Conservation (phyloP, 768 basidiomycete species). For the Melanogaster broomeanus region DNA sequence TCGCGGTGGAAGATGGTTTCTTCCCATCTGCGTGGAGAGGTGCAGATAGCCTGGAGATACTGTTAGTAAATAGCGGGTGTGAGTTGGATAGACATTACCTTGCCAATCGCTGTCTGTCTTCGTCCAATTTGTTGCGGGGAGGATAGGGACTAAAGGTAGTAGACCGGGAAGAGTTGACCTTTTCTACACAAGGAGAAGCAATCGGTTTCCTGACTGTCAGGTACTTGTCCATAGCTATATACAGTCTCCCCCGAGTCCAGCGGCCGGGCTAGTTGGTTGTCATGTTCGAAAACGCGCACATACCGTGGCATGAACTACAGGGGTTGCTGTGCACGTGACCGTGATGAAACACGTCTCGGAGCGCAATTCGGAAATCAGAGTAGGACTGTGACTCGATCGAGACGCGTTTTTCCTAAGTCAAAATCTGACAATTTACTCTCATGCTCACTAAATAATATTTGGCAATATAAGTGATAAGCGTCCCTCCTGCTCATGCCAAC, state of each 20-base stretch:
- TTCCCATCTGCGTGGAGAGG: conserved; percentile 31
- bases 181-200: neutral
- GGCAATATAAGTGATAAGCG: no score
- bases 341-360: neutral
- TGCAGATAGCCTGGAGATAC: conserved; percentile 27
- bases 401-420: no score
- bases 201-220: conserved; percentile 25
- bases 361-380: neutral
- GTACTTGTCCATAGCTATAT: conserved; percentile 27
- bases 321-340: neutral
- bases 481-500: conserved; percentile 12
- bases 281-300: neutral
- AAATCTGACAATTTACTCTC: no score
- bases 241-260: neutral
- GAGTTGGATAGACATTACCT: conserved; percentile 7
- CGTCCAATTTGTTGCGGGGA: conserved; percentile 11
- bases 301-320: neutral
- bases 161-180: neutral
- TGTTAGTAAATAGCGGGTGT: neutral
- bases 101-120: conserved; percentile 19
- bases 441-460: no score
- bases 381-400: no score
- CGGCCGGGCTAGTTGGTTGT: neutral
- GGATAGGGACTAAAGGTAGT: conserved; percentile 6
- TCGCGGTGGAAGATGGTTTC: conserved; percentile 40